Evolutionary conservation across 768 basidiomycete species (phyloP).

Genomic region (Termitomyces sp.): DNA sequence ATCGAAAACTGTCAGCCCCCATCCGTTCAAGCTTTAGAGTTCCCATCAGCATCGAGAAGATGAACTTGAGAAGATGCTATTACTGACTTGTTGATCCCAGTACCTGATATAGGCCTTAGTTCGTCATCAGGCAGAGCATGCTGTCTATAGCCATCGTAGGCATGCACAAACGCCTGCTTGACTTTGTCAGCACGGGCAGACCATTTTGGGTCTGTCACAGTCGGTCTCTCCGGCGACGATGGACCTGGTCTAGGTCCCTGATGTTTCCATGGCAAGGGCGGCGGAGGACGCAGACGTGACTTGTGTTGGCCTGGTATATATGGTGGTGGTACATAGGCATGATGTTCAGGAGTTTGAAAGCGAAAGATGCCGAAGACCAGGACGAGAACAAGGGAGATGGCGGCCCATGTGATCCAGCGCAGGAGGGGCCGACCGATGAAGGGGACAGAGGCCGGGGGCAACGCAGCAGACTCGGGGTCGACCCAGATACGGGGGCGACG

Average conservation of each 20-base stretch:
- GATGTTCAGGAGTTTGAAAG: constrained; percentile 1
- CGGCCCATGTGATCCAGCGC: constrained; percentile 23
- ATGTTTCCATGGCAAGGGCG: constrained; percentile 6
- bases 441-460: constrained; percentile 1
- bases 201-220: constrained; percentile 32
- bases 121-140: constrained; percentile 58
- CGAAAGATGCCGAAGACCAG: constrained; percentile 11
- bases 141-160: constrained; percentile 52
- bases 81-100: constrained; percentile 51
- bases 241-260: background rate
- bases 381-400: constrained; percentile 19
- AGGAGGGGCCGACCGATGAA: constrained; percentile 18
- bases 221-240: background rate
- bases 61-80: constrained; percentile 15
- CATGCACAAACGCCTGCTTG: constrained; percentile 56
- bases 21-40: constrained; percentile 60
- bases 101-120: constrained; percentile 48
- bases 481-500: constrained; percentile 17
- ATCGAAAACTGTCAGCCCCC: constrained; percentile 74
- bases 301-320: background rate
- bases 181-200: constrained; percentile 49
- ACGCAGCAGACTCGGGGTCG: constrained; percentile 13
- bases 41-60: background rate
- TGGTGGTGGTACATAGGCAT: constrained; percentile 8
- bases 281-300: constrained; percentile 2